phyloP scores from a whole-genome alignment of 2,329 filamentous ascomycete species.

The Pyrenophora teres region DNA sequence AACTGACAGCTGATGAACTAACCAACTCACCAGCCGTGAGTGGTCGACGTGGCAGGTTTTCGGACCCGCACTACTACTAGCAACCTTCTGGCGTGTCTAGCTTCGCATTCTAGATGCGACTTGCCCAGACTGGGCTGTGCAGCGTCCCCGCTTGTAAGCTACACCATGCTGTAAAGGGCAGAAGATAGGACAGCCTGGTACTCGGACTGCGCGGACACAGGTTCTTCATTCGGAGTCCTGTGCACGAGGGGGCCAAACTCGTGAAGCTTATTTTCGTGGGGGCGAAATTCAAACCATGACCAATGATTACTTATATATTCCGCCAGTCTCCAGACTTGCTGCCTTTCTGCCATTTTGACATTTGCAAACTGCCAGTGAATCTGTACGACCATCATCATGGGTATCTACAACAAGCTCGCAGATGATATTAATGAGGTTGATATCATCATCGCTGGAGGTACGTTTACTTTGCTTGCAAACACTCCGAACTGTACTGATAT shows the following conservation, averaged over 20 bases:
- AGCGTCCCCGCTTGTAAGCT: conserved; percentile 1
- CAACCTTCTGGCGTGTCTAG: conserved; percentile 1
- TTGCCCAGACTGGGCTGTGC: background rate
- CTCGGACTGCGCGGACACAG: conserved; percentile 1
- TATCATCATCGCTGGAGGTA: conserved; percentile 58
- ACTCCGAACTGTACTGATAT: background rate
- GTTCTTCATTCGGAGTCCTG: background rate
- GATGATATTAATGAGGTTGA: conserved; percentile 54
- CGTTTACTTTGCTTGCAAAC: background rate
- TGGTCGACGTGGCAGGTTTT: conserved; percentile 1
- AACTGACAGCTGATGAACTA: conserved; percentile 2
- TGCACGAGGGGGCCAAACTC: background rate
- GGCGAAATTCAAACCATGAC: background rate
- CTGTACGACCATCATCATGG: conserved; percentile 16
- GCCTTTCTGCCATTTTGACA: background rate
- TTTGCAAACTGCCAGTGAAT: background rate
- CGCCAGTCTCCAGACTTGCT: background rate
- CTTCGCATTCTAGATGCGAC: conserved; percentile 2
- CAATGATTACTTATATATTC: conserved; percentile 2
- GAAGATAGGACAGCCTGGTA: background rate
- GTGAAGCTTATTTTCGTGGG: background rate
- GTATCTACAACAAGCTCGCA: conserved; percentile 44
- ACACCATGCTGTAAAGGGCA: conserved; percentile 3
- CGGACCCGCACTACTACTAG: background rate
- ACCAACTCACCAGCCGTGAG: background rate